These are phyloP conservation scores for Monosporascus sp. DNA, from an alignment of 2,329 filamentous ascomycete genomes.

Conservation along the genomic window DNA sequence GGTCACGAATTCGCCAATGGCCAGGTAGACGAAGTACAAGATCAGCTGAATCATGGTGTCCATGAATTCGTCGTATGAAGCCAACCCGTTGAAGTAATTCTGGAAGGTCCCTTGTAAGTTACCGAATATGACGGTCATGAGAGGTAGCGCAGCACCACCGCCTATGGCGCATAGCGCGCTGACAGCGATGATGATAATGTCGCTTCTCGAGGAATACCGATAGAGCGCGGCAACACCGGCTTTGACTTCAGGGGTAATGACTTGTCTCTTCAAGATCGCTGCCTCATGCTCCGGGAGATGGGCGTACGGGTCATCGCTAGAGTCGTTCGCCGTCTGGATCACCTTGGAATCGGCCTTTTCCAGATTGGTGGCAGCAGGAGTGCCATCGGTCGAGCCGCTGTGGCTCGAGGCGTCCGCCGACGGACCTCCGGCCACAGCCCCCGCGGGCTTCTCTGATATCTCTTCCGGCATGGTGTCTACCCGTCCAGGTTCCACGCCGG, in stretches of 20 bases:
- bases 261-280: slow-evolving; percentile 61
- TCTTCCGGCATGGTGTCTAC: slow-evolving; percentile 17
- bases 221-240: slow-evolving; percentile 61
- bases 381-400: slow-evolving; percentile 27
- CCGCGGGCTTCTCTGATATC: slow-evolving; percentile 22
- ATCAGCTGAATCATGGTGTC: slow-evolving; percentile 57
- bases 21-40: slow-evolving; percentile 82
- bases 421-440: slow-evolving; percentile 16
- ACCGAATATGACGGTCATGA: slow-evolving; percentile 81
- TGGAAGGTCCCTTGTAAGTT: slow-evolving; percentile 69
- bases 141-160: slow-evolving; percentile 67
- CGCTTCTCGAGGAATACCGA: slow-evolving; percentile 62
- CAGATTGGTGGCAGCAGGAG: slow-evolving; percentile 15
- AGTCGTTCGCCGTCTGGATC: slow-evolving; percentile 29
- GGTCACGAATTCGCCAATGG: slow-evolving; percentile 71
- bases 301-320: slow-evolving; percentile 49
- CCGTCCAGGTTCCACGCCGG: not conserved
- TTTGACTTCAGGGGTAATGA: slow-evolving; percentile 58
- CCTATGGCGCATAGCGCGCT: slow-evolving; percentile 61
- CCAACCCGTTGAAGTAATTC: slow-evolving; percentile 47
- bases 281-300: slow-evolving; percentile 63
- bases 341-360: slow-evolving; percentile 40
- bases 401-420: slow-evolving; percentile 30
- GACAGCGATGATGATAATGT: slow-evolving; percentile 58
- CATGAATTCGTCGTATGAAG: slow-evolving; percentile 51